Conservation (phyloP, 257 asterid species). For the Nicotiana benthamiana region DNA sequence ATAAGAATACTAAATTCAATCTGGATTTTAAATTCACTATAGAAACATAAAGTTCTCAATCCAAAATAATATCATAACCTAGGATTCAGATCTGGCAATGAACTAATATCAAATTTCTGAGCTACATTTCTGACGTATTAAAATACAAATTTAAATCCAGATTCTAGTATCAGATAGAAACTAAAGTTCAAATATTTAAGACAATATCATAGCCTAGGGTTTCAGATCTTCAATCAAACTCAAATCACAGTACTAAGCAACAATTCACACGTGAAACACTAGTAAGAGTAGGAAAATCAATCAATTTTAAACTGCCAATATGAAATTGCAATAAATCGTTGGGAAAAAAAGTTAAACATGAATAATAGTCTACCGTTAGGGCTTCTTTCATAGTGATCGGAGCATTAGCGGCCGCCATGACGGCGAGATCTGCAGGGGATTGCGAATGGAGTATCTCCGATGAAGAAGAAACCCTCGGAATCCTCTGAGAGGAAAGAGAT, state of each 20-base stretch:
- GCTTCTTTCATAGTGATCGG: slow-evolving; percentile 98
- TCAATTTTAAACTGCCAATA: not conserved
- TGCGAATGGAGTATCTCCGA: slow-evolving; percentile 37
- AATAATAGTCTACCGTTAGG: not conserved
- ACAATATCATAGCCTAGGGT: not conserved
- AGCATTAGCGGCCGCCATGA: slow-evolving; percentile 99
- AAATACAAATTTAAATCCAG: not conserved
- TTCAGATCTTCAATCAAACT: not conserved
- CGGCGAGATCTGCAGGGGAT: slow-evolving; percentile 28
- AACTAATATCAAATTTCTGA: not conserved
- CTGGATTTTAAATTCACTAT: not conserved
- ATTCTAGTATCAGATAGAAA: not conserved
- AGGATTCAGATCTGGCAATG: not conserved
- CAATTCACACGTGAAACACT: not conserved
- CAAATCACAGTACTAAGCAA: not conserved
- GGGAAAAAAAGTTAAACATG: not conserved
- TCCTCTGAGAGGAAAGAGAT: slow-evolving; percentile 28
- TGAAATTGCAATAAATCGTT: not conserved
- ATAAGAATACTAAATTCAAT: not conserved
- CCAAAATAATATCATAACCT: not conserved
- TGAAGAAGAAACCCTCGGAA: slow-evolving; percentile 18
- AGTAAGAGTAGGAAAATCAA: not conserved
- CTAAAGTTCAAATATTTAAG: not conserved
- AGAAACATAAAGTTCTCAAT: not conserved
- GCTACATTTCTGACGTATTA: not conserved